A percentile compares a stretch with the other conserved stretches of the same genome.
Evolutionary conservation across 202 grass and related monocot genomes (phyloP).

Genomic region (Saccharum hybrid): DNA sequence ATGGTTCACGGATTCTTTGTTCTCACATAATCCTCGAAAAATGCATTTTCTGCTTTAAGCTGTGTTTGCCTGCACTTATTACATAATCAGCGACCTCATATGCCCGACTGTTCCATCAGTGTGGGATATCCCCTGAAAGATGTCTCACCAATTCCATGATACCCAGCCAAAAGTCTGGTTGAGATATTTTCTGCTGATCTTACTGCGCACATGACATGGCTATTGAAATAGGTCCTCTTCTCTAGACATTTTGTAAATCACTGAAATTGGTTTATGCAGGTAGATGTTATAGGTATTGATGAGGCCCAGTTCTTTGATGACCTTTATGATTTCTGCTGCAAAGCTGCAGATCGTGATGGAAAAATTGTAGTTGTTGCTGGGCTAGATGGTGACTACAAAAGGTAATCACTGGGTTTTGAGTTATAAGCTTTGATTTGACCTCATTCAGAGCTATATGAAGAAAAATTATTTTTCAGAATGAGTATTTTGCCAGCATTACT

Average conservation of each 20-base stretch:
- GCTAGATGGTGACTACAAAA: conserved; percentile 95
- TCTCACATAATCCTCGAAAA: not conserved
- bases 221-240: not conserved
- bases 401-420: conserved; percentile 43
- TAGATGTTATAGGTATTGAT: conserved; percentile 97
- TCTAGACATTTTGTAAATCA: conserved; percentile 1
- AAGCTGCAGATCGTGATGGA: conserved; percentile 81
- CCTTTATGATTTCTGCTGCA: conserved; percentile 87
- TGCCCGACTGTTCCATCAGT: too few relatives aligned
- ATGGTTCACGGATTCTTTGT: not conserved
- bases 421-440: not conserved
- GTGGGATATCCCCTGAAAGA: not conserved
- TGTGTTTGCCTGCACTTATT: not conserved
- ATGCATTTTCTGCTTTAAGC: conserved; percentile 9
- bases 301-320: conserved; percentile 95
- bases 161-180: not conserved
- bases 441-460: not conserved
- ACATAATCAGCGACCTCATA: not conserved
- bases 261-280: conserved; percentile 49
- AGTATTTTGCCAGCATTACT: not conserved
- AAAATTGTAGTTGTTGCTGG: conserved; percentile 85
- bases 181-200: not conserved
- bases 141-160: not conserved
- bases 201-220: not conserved
- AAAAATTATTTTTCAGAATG: too few relatives aligned